Conservation (phyloP, 2,329 filamentous ascomycete species). For the Aspergillaceae sp. region DNA sequence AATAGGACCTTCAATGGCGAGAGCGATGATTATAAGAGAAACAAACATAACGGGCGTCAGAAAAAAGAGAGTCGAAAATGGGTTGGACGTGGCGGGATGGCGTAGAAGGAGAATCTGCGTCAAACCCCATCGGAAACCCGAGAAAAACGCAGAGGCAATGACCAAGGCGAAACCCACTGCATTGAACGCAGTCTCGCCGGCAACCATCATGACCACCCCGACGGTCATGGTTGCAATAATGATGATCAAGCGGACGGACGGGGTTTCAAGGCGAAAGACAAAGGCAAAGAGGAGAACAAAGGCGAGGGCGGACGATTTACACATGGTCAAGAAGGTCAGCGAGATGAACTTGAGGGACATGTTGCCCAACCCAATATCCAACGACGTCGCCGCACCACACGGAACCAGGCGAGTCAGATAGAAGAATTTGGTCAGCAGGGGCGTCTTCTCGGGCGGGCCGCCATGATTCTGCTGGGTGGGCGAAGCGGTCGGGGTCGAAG, state of each 20-base stretch:
- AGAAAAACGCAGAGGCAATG: conserved; percentile 89
- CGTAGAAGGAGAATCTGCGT: conserved; percentile 91
- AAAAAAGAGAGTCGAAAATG: conserved; percentile 94
- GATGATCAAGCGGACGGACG: conserved; percentile 72
- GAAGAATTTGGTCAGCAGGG: conserved; percentile 76
- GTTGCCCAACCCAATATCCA: conserved; percentile 94
- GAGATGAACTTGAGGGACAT: conserved; percentile 94
- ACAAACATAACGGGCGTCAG: conserved; percentile 96
- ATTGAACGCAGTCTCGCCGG: conserved; percentile 85
- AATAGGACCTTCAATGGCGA: conserved; percentile 73
- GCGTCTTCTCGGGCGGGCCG: conserved; percentile 41
- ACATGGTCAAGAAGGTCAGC: conserved; percentile 98
- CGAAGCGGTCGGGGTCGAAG: conserved; percentile 11
- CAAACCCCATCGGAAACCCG: conserved; percentile 95
- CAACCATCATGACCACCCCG: conserved; percentile 97
- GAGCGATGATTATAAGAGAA: conserved; percentile 67
- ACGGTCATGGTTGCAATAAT: conserved; percentile 89
- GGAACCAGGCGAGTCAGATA: conserved; percentile 87
- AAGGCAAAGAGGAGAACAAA: conserved; percentile 96
- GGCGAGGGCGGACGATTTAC: conserved; percentile 90
- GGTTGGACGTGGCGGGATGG: conserved; percentile 90
- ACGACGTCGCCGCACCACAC: conserved; percentile 82
- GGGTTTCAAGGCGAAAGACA: conserved; percentile 79
- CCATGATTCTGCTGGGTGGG: conserved; percentile 34
- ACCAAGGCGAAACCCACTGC: conserved; percentile 80